phyloP scores from a whole-genome alignment of 2,329 filamentous ascomycete species.

The Exophiala viscosa region DNA sequence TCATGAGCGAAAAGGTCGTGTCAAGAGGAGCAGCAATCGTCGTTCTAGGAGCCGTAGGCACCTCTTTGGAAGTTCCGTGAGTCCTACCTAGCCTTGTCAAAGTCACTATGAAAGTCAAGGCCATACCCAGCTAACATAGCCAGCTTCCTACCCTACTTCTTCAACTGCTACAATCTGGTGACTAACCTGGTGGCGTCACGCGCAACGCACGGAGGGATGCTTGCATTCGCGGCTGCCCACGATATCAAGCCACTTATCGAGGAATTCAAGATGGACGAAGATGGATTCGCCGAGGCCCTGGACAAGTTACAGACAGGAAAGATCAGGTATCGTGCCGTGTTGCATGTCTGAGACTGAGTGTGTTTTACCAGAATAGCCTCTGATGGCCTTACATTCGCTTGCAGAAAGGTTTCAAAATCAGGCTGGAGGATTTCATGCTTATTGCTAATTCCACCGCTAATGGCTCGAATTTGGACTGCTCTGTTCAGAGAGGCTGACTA shows the following conservation, averaged over 20 bases:
- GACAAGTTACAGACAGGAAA: constrained; percentile 46
- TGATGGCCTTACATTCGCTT: no score
- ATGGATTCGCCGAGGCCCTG: constrained; percentile 47
- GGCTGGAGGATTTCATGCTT: no score
- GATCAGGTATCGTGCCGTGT: constrained; percentile 48
- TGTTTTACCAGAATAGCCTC: no score
- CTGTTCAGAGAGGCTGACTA: constrained; percentile 3
- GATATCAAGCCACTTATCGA: constrained; percentile 63
- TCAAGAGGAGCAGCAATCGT: constrained; percentile 33
- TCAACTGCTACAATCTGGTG: constrained; percentile 27
- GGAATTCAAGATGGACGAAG: constrained; percentile 56
- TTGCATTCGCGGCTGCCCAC: constrained; percentile 62
- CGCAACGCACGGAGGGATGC: constrained; percentile 61
- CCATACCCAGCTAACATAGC: constrained; percentile 42
- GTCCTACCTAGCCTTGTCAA: not conserved
- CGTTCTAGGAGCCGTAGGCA: constrained; percentile 27
- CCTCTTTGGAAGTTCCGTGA: constrained; percentile 9
- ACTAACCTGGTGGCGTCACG: constrained; percentile 56
- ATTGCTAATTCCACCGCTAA: no score
- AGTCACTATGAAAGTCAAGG: no score
- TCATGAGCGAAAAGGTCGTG: constrained; percentile 30
- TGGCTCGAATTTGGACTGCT: no score
- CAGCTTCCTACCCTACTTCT: constrained; percentile 56
- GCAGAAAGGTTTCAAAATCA: no score
- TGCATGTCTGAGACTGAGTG: not conserved